Base-by-base conservation (phyloP, 148 eudicot genomes). In the Chenopodium quinoa region DNA sequence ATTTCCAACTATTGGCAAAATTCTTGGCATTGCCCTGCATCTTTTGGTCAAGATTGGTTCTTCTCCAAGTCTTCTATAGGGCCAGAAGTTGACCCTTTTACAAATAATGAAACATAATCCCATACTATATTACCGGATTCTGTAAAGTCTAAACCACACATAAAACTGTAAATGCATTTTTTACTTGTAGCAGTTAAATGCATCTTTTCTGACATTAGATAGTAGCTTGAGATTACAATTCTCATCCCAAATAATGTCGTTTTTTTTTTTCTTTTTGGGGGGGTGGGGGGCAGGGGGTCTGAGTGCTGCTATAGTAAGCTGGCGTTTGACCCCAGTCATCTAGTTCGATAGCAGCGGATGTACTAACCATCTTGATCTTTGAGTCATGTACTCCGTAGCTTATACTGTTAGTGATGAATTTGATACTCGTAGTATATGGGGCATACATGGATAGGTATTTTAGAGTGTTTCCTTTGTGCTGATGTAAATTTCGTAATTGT, bases 81-180 rank as follows among this genome's bases (percentile, higher is more conserved):
- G 27, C 9, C 22, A n/a, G 34, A 73, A 48, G 77, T 27, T 27
- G 50, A 9, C 46, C 5, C 75, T 37, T 67, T 37, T 71, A 71
- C 52, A 20, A 40, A 71, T 71, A 71, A 71, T 37, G 25, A 71
- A 9, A 32, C n/a, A 71, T 12, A 3, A 40, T 71, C 20, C 0
- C 50, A 71, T 71, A 71, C 52, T 71, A 40, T 71, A 46, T 46
- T 9, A 46, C 75, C n/a, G 29, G 54, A 23, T 74, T 22, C 29
- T 22, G 44, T 40, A 40, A 40, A 40, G 44, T 23, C 19, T 27
- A 27, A 74, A 74, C 63, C 19, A 72, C 63, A 74, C 63, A 74
- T 52, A 73, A 73, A 48, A 32, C 34, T 74, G 77, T 73, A 73
- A 44, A 73, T 73, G 60, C 76, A 46, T 73, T 47, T 73, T 47